Percentiles rank a stretch among this genome's conserved stretches.
Conservation (phyloP, 2,329 filamentous ascomycete species). For the Chaetomium sp. region DNA sequence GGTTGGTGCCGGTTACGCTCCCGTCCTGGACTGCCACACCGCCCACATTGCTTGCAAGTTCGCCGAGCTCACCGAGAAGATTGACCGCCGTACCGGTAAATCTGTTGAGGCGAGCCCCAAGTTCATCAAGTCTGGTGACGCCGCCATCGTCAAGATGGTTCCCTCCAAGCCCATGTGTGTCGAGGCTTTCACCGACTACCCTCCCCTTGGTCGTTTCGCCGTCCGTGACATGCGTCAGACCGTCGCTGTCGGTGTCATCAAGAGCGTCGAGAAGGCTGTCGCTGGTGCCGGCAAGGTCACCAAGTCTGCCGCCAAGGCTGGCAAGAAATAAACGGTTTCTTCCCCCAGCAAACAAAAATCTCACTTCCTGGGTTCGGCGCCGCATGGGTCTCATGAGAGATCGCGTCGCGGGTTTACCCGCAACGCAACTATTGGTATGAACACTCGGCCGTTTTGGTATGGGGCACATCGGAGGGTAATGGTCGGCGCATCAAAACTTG, state of each 20-base stretch:
- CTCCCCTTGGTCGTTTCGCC: conserved; percentile 98
- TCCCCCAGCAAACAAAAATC: conserved; percentile 16
- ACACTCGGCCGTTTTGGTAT: conserved; percentile 27
- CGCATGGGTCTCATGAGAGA: conserved; percentile 17
- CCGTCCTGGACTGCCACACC: conserved; percentile 99
- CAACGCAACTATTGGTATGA: conserved; percentile 25
- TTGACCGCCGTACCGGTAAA: conserved; percentile 99
- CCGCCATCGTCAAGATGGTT: conserved; percentile 99
- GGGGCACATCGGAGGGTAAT: conserved; percentile 27
- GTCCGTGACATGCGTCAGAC: conserved; percentile 97
- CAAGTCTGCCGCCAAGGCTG: conserved; percentile 67
- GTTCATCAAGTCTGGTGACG: conserved; percentile 99
- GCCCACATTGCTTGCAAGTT: conserved; percentile 99
- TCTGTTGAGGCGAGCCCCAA: conserved; percentile 85
- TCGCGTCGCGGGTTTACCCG: conserved; percentile 20
- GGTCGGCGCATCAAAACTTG: conserved; percentile 30
- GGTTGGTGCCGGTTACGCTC: conserved; percentile 97
- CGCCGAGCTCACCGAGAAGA: conserved; percentile 98
- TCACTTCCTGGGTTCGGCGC: conserved; percentile 16
- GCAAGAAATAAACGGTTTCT: conserved; percentile 59
- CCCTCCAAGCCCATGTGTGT: conserved; percentile 99
- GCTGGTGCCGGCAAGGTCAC: conserved; percentile 57
- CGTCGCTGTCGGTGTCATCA: conserved; percentile 93
- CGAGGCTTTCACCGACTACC: conserved; percentile 99
- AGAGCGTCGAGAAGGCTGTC: conserved; percentile 65